These are phyloP conservation scores for Aspergillus sp. DNA, from an alignment of 2,329 filamentous ascomycete genomes.

Conservation along the genomic window DNA sequence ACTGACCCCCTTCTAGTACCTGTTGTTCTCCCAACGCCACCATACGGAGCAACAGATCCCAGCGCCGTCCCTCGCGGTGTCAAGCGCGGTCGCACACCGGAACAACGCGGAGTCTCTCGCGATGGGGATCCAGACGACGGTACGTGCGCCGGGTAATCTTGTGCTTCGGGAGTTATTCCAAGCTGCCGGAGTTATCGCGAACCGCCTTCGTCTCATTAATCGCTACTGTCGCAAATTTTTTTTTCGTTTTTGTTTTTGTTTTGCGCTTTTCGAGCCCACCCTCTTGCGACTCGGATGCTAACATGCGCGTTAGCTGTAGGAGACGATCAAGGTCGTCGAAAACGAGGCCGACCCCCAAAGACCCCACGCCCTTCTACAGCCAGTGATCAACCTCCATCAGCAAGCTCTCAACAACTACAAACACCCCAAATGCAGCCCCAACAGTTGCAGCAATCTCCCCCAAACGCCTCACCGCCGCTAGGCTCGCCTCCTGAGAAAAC, in stretches of 20 bases:
- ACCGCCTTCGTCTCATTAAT: constrained; percentile 18
- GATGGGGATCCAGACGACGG: constrained; percentile 69
- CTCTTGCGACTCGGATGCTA: neutral
- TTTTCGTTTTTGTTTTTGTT: neutral
- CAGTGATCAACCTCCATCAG: constrained; percentile 31
- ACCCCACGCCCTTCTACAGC: constrained; percentile 40
- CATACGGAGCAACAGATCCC: constrained; percentile 39
- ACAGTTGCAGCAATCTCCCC: constrained; percentile 29
- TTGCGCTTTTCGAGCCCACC: neutral
- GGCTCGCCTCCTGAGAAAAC: constrained; percentile 67
- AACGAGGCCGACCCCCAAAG: constrained; percentile 52
- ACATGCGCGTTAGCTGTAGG: constrained; percentile 12
- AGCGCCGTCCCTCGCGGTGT: constrained; percentile 64
- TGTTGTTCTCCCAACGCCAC: constrained; percentile 36
- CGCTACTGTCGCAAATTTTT: constrained; percentile 3
- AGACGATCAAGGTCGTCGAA: constrained; percentile 48
- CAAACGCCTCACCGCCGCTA: constrained; percentile 55
- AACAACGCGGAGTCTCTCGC: constrained; percentile 60
- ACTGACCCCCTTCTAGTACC: constrained; percentile 32
- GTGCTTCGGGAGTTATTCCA: constrained; percentile 13
- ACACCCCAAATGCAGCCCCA: constrained; percentile 44
- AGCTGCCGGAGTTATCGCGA: constrained; percentile 9
- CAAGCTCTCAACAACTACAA: constrained; percentile 34
- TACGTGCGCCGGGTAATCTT: constrained; percentile 54
- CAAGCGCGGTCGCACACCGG: constrained; percentile 78